Evolutionary conservation across 2,329 filamentous ascomycete genomes (phyloP).

Genomic region (Phialophora expanda): DNA sequence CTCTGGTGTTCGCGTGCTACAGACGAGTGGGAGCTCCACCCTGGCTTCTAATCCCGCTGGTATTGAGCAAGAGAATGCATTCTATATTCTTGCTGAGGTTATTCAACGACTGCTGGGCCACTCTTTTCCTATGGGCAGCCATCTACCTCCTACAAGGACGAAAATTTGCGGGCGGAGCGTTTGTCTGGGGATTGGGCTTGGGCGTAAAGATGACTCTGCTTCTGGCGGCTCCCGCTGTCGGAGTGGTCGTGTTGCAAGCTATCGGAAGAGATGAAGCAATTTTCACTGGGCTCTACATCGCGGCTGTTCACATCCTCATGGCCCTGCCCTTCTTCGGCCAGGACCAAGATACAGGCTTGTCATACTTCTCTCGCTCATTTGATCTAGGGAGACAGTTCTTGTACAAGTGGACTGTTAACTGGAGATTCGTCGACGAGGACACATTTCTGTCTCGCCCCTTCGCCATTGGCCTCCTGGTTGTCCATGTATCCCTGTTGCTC

Average conservation of each 20-base stretch:
- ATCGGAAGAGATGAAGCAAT: conserved; percentile 70
- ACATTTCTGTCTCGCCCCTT: conserved; percentile 75
- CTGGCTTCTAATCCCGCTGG: conserved; percentile 82
- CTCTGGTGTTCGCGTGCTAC: conserved; percentile 82
- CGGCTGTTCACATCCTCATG: conserved; percentile 72
- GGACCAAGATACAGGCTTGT: conserved; percentile 43
- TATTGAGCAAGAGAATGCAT: conserved; percentile 89
- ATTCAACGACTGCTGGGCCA: conserved; percentile 95
- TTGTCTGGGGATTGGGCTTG: conserved; percentile 77
- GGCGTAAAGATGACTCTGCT: conserved; percentile 96
- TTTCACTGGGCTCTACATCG: conserved; percentile 72
- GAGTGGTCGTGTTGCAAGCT: conserved; percentile 74
- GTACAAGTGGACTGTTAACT: conserved; percentile 99
- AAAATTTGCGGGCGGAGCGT: conserved; percentile 72
- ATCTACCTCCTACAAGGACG: conserved; percentile 77
- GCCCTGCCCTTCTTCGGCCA: conserved; percentile 24
- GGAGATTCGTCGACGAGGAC: conserved; percentile 89
- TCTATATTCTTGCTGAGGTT: conserved; percentile 90
- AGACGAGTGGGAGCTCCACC: conserved; percentile 63
- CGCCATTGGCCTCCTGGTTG: conserved; percentile 67
- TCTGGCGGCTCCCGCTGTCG: conserved; percentile 80
- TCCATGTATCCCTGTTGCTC: conserved; percentile 69
- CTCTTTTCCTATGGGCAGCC: conserved; percentile 80
- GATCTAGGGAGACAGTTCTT: conserved; percentile 89
- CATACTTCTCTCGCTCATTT: conserved; percentile 83